A percentile compares a stretch with the other conserved stretches of the same genome.
Conservation (phyloP, 192 early-diverging fungal genomes). For the Mortierella hygrophila region DNA sequence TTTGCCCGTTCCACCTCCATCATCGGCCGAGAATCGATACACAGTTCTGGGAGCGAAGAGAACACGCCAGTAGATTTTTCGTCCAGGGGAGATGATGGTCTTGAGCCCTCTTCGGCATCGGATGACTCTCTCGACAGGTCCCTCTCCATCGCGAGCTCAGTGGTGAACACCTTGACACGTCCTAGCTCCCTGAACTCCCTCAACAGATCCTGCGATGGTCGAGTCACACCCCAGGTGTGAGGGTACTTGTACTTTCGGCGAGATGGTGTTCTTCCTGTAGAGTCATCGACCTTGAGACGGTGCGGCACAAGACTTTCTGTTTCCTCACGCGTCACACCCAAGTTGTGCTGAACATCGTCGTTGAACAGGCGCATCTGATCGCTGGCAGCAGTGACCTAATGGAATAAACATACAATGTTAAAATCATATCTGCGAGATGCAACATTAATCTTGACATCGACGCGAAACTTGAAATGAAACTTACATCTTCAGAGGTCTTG, state of each 20-base stretch:
- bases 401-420: not conserved
- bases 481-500: constrained; percentile 13
- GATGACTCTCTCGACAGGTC: not conserved
- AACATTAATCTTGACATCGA: not conserved
- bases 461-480: not conserved
- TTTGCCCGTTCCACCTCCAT: not conserved
- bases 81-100: not conserved
- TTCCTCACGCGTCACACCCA: constrained; percentile 30
- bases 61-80: not conserved
- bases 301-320: constrained; percentile 20
- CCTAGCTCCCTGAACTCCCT: constrained; percentile 50
- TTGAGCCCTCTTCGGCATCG: constrained; percentile 10
- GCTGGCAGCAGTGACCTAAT: constrained; percentile 16
- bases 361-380: not conserved
- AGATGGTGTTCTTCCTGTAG: constrained; percentile 42
- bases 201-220: constrained; percentile 42
- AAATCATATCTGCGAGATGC: not conserved
- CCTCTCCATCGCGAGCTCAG: not conserved
- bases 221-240: constrained; percentile 32
- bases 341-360: constrained; percentile 22
- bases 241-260: constrained; percentile 45
- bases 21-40: not conserved
- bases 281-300: constrained; percentile 45
- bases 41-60: not conserved
- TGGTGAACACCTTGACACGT: constrained; percentile 33